A percentile compares a stretch with the other conserved stretches of the same genome.
phyloP scores from a whole-genome alignment of 192 early-diverging fungal species.

The Rhizoclosmatium globosum region DNA sequence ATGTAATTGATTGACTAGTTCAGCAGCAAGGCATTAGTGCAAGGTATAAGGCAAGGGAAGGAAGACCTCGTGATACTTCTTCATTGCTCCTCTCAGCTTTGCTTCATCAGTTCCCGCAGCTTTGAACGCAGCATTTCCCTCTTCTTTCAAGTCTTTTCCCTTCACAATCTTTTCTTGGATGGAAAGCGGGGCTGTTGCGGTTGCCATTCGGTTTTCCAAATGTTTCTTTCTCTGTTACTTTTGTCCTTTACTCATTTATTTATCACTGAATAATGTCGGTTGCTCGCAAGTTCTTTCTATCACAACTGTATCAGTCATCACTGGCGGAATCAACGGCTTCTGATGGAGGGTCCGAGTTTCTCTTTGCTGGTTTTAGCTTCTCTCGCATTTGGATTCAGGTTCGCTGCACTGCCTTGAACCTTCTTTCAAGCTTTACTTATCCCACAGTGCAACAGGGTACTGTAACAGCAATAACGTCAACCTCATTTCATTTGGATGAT shows the following conservation, averaged over 20 bases:
- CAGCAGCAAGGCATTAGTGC: not conserved
- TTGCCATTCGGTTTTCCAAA: not conserved
- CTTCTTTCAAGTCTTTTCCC: conserved; percentile 51
- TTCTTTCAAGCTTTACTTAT: not conserved
- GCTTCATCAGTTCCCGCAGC: conserved; percentile 37
- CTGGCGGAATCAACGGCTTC: not conserved
- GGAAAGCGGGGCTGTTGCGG: not conserved
- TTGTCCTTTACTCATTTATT: not conserved
- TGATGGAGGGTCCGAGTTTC: not conserved
- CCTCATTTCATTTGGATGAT: conserved; percentile 10
- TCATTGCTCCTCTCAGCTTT: conserved; percentile 10
- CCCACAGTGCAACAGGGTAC: not conserved
- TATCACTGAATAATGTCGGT: not conserved
- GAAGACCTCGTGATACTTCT: conserved; percentile 22
- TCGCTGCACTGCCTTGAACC: not conserved
- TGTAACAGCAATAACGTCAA: not conserved
- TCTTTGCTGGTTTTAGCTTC: conserved; percentile 5
- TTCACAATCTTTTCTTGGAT: conserved; percentile 12
- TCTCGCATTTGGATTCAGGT: conserved; percentile 24
- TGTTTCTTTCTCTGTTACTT: not conserved
- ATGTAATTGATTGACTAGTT: conserved; percentile 46
- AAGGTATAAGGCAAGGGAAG: not conserved
- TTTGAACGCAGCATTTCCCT: conserved; percentile 53
- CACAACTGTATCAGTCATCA: conserved; percentile 23
- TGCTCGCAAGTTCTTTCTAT: conserved; percentile 29